Percentiles rank a stretch among this genome's conserved stretches.
phyloP scores from a whole-genome alignment of 2,329 filamentous ascomycete species.

The Fusarium metavorans region DNA sequence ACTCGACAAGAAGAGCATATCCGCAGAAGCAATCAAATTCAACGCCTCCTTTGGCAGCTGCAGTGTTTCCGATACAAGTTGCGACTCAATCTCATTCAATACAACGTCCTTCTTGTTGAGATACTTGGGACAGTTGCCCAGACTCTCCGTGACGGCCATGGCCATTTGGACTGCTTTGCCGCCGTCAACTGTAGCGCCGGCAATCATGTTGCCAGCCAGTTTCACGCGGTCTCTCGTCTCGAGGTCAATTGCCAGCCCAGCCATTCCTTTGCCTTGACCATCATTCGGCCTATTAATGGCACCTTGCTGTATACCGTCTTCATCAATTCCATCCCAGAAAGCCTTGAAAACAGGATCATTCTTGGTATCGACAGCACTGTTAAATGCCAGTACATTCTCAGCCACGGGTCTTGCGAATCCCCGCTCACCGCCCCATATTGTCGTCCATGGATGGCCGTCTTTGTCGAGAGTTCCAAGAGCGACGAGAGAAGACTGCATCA shows the following conservation, averaged over 20 bases:
- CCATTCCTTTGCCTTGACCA: slow-evolving; percentile 56
- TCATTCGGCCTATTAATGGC: slow-evolving; percentile 52
- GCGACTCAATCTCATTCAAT: slow-evolving; percentile 59
- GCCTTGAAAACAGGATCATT: slow-evolving; percentile 78
- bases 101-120: slow-evolving; percentile 78
- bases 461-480: slow-evolving; percentile 79
- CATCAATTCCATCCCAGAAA: slow-evolving; percentile 66
- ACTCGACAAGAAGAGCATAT: slow-evolving; percentile 84
- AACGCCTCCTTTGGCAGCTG: slow-evolving; percentile 66
- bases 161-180: slow-evolving; percentile 66
- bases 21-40: slow-evolving; percentile 71
- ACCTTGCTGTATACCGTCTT: slow-evolving; percentile 50
- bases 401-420: slow-evolving; percentile 76
- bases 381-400: slow-evolving; percentile 72
- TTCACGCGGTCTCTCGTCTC: slow-evolving; percentile 75
- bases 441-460: slow-evolving; percentile 77
- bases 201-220: slow-evolving; percentile 76
- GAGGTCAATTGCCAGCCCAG: slow-evolving; percentile 67
- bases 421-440: slow-evolving; percentile 79
- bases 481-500: slow-evolving; percentile 74
- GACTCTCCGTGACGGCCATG: slow-evolving; percentile 75
- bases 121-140: slow-evolving; percentile 92
- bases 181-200: slow-evolving; percentile 64
- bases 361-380: slow-evolving; percentile 68
- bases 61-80: slow-evolving; percentile 58